Base-by-base conservation (phyloP, 306 rosid genomes). In the Begonia fuchsioides region DNA sequence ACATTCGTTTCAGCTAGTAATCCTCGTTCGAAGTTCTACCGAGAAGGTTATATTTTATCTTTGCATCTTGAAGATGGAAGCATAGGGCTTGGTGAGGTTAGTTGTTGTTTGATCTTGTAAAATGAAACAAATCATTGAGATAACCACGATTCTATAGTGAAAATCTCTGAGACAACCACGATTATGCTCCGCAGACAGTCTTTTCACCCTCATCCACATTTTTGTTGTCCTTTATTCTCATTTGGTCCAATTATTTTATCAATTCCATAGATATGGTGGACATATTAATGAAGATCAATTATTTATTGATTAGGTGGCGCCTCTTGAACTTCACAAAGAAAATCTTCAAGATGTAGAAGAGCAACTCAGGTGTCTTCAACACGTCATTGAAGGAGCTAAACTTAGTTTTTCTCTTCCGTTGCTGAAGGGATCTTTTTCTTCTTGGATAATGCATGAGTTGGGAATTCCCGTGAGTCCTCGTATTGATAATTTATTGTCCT, bases 21-120 rank as follows among this genome's bases (percentile, higher is more conserved):
- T 39, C 49, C 64, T 46, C 32, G 20, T 47, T 66, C 53, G 44
- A 60, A 69, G 56, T 73, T 81, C 51, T 72, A 76, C 52, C 74
- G 82, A 72, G 95, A 81, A 70, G 95, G 95, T 57, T 88, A 76
- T 67, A 68, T 88, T 61, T 69, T 84, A 64, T 74, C 90, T 53
- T 52, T 88, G 69, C 75, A 50, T 64, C 88, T 88, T 45, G 95
- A 78, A 68, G 95, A 84, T 63, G 97, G 95, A 45, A 73, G 75
- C 58, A 63, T 68, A 54, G 97, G 95, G 67, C 72, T 61, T 75
- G 97, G 97, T 43, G 97, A 88, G 97, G 97, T 84, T 68, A 56
- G 88, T 71, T 51, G 63, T 44, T 11, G 13, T 54, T 65, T 53
- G 39, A 61, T 47, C 11, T 57, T 54, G 9, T 44, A 17, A 26